A percentile compares a stretch with the other conserved stretches of the same genome.
Conservation (phyloP, 164 flowering plant genomes). For the Berberis vulgaris region DNA sequence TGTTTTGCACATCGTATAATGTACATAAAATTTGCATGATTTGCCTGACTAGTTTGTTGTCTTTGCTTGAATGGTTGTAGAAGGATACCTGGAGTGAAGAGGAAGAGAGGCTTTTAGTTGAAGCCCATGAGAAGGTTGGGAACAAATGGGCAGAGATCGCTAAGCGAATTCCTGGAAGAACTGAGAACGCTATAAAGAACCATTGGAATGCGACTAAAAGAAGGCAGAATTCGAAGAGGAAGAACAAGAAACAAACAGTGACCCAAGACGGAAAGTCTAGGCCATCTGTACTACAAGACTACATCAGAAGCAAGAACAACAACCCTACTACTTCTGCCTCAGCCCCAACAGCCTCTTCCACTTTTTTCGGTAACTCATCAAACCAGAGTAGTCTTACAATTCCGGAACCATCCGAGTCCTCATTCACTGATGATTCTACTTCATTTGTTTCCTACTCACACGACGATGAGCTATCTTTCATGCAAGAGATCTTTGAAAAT, state of each 20-base stretch:
- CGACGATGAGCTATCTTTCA: conserved; percentile 38
- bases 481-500: conserved; percentile 28
- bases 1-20: no score
- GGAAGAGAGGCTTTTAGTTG: conserved; percentile 65
- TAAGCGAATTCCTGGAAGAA: conserved; percentile 44
- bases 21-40: background rate
- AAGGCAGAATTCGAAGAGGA: conserved; percentile 48
- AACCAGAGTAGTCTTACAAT: conserved; percentile 7
- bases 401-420: conserved; percentile 15
- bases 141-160: conserved; percentile 72
- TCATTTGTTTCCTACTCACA: conserved; percentile 14
- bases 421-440: conserved; percentile 15
- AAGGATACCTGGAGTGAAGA: conserved; percentile 84
- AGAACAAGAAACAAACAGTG: conserved; percentile 22
- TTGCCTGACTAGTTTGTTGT: background rate
- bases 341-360: background rate
- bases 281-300: conserved; percentile 49
- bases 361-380: conserved; percentile 14
- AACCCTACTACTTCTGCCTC: conserved; percentile 5
- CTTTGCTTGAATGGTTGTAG: conserved; percentile 21
- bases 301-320: conserved; percentile 39
- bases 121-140: conserved; percentile 58
- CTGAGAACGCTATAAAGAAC: conserved; percentile 65
- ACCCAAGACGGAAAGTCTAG: conserved; percentile 21
- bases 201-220: conserved; percentile 83